Conservation (phyloP, 306 rosid species). For the Cicer cuneatum region DNA sequence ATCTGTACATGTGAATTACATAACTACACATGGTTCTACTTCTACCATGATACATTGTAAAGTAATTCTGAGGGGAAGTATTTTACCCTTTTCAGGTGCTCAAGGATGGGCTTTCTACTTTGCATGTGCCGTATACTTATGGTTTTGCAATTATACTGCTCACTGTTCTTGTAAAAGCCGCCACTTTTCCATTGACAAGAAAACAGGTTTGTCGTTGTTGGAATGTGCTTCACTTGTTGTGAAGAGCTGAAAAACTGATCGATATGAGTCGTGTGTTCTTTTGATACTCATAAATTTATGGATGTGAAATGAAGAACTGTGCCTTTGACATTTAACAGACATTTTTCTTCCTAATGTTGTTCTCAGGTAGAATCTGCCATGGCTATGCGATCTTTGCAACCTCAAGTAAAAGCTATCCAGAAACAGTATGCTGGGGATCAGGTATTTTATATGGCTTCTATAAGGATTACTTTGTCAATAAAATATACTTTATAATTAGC, state of each 20-base stretch:
- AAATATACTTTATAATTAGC: background rate
- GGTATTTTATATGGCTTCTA: slow-evolving; percentile 54
- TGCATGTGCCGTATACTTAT: slow-evolving; percentile 89
- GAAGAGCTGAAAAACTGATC: slow-evolving; percentile 25
- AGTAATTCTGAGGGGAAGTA: slow-evolving; percentile 21
- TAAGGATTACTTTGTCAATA: slow-evolving; percentile 19
- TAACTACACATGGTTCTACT: slow-evolving; percentile 6
- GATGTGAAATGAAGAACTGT: slow-evolving; percentile 18
- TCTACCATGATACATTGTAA: slow-evolving; percentile 2
- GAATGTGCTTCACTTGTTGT: slow-evolving; percentile 20
- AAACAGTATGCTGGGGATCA: slow-evolving; percentile 87
- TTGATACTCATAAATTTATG: slow-evolving; percentile 27
- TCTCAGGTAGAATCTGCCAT: slow-evolving; percentile 88
- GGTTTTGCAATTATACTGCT: slow-evolving; percentile 96
- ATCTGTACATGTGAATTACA: slow-evolving; percentile 1
- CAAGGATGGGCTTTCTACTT: slow-evolving; percentile 79
- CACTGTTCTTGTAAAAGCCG: slow-evolving; percentile 83
- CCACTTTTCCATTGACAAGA: slow-evolving; percentile 84
- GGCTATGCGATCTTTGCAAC: slow-evolving; percentile 94
- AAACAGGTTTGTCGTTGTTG: slow-evolving; percentile 68
- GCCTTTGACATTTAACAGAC: slow-evolving; percentile 21
- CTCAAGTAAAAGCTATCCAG: slow-evolving; percentile 87
- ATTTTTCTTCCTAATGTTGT: background rate
- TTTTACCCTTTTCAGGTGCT: slow-evolving; percentile 63
- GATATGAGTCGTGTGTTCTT: slow-evolving; percentile 18